Conservation (phyloP, 345 rosid genomes). For the Conringia planisiliqua region DNA sequence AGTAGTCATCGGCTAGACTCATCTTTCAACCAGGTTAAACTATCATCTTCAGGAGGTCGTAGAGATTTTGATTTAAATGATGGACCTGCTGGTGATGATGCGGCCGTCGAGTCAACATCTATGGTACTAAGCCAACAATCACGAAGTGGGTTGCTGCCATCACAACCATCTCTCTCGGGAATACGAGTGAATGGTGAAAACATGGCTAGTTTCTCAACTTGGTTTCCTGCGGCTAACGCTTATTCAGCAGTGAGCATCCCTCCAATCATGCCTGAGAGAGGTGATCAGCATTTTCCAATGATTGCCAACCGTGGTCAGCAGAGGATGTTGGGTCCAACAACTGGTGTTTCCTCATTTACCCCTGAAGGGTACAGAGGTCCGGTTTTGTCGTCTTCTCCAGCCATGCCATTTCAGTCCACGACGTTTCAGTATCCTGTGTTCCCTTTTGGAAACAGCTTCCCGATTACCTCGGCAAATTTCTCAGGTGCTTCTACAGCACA, state of each 20-base stretch:
- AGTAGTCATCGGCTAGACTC: slow-evolving; percentile 41
- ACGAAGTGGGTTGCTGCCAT: slow-evolving; percentile 36
- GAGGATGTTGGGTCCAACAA: slow-evolving; percentile 54
- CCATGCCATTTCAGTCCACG: slow-evolving; percentile 49
- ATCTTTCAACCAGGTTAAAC: slow-evolving; percentile 32
- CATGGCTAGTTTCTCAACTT: slow-evolving; percentile 50
- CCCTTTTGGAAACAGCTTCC: slow-evolving; percentile 56
- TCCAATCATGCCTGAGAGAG: slow-evolving; percentile 59
- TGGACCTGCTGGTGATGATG: slow-evolving; percentile 69
- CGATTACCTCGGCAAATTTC: slow-evolving; percentile 53
- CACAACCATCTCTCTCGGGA: slow-evolving; percentile 53
- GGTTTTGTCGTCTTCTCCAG: slow-evolving; percentile 71
- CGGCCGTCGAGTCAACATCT: slow-evolving; percentile 46
- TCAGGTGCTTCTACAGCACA: slow-evolving; percentile 60
- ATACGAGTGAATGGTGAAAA: slow-evolving; percentile 46
- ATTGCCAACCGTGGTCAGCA: slow-evolving; percentile 55
- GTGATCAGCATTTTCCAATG: slow-evolving; percentile 58
- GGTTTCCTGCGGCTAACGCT: slow-evolving; percentile 57
- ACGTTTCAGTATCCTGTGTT: slow-evolving; percentile 67
- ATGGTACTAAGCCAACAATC: slow-evolving; percentile 36
- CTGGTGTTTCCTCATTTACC: slow-evolving; percentile 46
- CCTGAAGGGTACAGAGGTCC: slow-evolving; percentile 64
- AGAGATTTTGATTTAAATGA: slow-evolving; percentile 88
- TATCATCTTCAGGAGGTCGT: slow-evolving; percentile 30
- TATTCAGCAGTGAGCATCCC: slow-evolving; percentile 60